Base-by-base conservation (phyloP, 768 basidiomycete species). In the Termitomyces sp. region DNA sequence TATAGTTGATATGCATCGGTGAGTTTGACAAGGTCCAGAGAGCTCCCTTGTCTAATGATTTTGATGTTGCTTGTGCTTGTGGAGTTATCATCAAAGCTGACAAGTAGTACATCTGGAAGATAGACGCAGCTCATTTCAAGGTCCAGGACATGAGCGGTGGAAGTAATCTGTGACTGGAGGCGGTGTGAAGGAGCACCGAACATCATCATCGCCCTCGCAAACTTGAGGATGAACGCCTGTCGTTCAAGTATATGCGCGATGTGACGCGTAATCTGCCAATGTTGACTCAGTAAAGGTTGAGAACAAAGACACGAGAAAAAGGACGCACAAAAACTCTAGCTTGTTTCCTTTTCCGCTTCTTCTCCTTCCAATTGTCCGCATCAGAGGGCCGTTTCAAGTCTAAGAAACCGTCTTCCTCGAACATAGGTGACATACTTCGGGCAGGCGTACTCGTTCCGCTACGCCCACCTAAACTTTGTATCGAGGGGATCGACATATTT, bases 171-270 rank as follows among this genome's bases (percentile, higher is more conserved):
- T 1, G 90, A 82, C 67, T 88, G 91, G 20, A 95, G 80, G 45
- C 92, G 88, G 71, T 96, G 91, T 13, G 88, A 84, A 20, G 92
- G 91, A 6, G 87, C 88, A 11, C 92, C 92, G 65, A 91, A 93
- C 84, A 90, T 91, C 91, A 94, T 95, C 81, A 95, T 86, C 11
- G 91, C 86, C 55, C 91, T 84, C 7, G 89, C 84, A 33, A 94
- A 83, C 77, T 93, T 94, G 72, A 93, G 75, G 54, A 95, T 81
- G 74, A 95, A 95, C 59, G 90, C 89, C 69, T 96, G 91, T 38
- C 93, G 81, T 65, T 86, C 84, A 35, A 92, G 81, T 60, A 94
- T 88, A 60, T 89, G 87, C 2, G 92, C 92, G 33, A 94, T 88
- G 65, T 94, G 91, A 57, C 86, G 87, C 24, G 90, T 91, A 62